Percentiles rank a stretch among this genome's conserved stretches.
phyloP scores from a whole-genome alignment of 2,329 filamentous ascomycete species.

The Tolypocladium sp. region DNA sequence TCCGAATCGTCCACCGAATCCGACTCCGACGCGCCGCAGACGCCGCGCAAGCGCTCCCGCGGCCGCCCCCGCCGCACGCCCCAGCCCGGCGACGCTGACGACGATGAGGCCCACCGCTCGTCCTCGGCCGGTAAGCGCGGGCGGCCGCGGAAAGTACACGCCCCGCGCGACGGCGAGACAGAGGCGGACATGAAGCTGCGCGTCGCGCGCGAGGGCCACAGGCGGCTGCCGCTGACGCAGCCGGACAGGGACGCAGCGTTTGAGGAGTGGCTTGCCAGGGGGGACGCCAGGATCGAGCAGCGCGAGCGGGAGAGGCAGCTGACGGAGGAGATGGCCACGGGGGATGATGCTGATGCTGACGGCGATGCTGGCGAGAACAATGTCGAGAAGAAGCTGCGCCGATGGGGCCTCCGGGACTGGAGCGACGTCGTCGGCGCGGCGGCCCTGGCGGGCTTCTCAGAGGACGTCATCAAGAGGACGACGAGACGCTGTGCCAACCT shows the following conservation, averaged over 20 bases:
- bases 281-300: constrained; percentile 10
- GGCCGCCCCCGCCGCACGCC: constrained; percentile 15
- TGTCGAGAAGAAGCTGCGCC: constrained; percentile 15
- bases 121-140: constrained; percentile 17
- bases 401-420: constrained; percentile 62
- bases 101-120: constrained; percentile 4
- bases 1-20: constrained; percentile 30
- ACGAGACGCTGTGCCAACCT: constrained; percentile 65
- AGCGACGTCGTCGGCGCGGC: constrained; percentile 75
- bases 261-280: constrained; percentile 22
- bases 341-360: constrained; percentile 8
- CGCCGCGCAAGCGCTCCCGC: constrained; percentile 11
- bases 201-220: constrained; percentile 32
- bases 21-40: constrained; percentile 16
- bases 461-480: constrained; percentile 55
- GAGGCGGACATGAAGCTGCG: constrained; percentile 35
- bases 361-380: constrained; percentile 8
- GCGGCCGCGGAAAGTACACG: constrained; percentile 29
- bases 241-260: constrained; percentile 20
- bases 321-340: constrained; percentile 3
- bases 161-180: constrained; percentile 33
- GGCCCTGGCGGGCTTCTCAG: constrained; percentile 61
- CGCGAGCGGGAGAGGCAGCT: background rate
- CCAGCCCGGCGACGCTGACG: constrained; percentile 4
- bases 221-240: constrained; percentile 16